These are phyloP conservation scores for Verticillium albo-atrum DNA, from an alignment of 2,329 filamentous ascomycete genomes.

Conservation along the genomic window DNA sequence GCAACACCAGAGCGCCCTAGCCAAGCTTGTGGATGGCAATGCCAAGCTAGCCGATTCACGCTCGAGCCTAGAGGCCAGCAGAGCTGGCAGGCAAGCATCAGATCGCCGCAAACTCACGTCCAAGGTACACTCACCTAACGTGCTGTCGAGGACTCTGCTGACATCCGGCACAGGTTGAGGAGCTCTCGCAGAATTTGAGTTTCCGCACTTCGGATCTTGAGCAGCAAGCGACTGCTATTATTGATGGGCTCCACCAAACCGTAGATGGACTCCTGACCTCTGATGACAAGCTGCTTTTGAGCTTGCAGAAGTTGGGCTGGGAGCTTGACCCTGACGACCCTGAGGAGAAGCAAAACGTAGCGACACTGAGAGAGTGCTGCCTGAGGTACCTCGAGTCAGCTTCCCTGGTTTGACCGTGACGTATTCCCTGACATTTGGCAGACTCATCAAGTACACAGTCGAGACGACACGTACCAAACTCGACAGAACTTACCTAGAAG, in stretches of 20 bases:
- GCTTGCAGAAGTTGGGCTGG: conserved; percentile 61
- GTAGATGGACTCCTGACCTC: conserved; percentile 48
- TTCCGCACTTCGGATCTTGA: conserved; percentile 44
- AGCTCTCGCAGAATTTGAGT: conserved; percentile 40
- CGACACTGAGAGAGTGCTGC: conserved; percentile 54
- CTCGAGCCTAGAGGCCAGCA: conserved; percentile 26
- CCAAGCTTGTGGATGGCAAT: conserved; percentile 42
- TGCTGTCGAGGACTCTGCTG: background rate
- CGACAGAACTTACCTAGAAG: conserved; percentile 51
- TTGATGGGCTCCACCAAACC: conserved; percentile 40
- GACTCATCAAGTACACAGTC: conserved; percentile 53
- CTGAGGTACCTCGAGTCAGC: conserved; percentile 35
- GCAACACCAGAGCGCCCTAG: conserved; percentile 58
- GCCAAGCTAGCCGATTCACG: conserved; percentile 28
- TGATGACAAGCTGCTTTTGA: conserved; percentile 61
- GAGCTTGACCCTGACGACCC: conserved; percentile 51
- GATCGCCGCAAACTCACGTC: conserved; percentile 35
- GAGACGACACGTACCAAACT: conserved; percentile 50
- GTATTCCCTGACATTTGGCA: conserved; percentile 14
- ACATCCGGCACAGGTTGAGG: conserved; percentile 34
- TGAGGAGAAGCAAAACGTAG: conserved; percentile 47
- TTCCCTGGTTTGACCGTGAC: background rate
- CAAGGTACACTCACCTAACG: conserved; percentile 28
- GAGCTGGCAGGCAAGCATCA: conserved; percentile 31
- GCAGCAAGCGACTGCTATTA: conserved; percentile 43